Conservation (phyloP, 768 basidiomycete genomes). For the Hebeloma cylindrosporum region DNA sequence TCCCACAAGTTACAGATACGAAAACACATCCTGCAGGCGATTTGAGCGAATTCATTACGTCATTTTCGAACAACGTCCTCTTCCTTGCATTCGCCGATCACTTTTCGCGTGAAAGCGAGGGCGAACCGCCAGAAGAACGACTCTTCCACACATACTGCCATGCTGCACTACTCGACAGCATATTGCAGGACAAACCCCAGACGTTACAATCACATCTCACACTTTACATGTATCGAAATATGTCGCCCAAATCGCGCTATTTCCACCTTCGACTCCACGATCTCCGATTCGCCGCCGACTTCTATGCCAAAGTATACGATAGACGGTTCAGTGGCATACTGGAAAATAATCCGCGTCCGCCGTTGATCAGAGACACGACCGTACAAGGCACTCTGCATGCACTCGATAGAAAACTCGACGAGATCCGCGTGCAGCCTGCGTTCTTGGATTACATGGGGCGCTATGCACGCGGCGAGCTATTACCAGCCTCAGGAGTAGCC, state of each 20-base stretch:
- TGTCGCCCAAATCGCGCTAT: conserved; percentile 55
- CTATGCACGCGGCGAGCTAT: conserved; percentile 56
- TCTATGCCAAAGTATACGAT: conserved; percentile 75
- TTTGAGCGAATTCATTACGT: conserved; percentile 81
- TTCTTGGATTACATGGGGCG: conserved; percentile 46
- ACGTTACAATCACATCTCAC: conserved; percentile 75
- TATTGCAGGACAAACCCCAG: conserved; percentile 86
- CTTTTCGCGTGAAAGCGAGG: conserved; percentile 61
- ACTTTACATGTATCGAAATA: conserved; percentile 65
- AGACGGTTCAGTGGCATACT: conserved; percentile 70
- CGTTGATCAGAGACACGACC: conserved; percentile 72
- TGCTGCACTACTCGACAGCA: conserved; percentile 78
- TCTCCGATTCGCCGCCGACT: conserved; percentile 71
- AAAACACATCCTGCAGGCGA: conserved; percentile 70
- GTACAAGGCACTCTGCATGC: conserved; percentile 64
- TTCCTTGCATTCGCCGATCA: conserved; percentile 83
- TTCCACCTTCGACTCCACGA: conserved; percentile 74
- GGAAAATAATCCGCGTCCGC: conserved; percentile 63
- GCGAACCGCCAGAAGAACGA: conserved; percentile 56
- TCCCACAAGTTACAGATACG: conserved; percentile 70
- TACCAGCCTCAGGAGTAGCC: conserved; percentile 22
- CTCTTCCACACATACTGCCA: conserved; percentile 73
- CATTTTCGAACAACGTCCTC: conserved; percentile 78
- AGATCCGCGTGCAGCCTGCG: conserved; percentile 36
- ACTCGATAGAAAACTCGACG: conserved; percentile 57